A percentile compares a stretch with the other conserved stretches of the same genome.
These are phyloP conservation scores for Eucalyptus brandiana DNA, from an alignment of 345 rosid species.

Conservation along the genomic window DNA sequence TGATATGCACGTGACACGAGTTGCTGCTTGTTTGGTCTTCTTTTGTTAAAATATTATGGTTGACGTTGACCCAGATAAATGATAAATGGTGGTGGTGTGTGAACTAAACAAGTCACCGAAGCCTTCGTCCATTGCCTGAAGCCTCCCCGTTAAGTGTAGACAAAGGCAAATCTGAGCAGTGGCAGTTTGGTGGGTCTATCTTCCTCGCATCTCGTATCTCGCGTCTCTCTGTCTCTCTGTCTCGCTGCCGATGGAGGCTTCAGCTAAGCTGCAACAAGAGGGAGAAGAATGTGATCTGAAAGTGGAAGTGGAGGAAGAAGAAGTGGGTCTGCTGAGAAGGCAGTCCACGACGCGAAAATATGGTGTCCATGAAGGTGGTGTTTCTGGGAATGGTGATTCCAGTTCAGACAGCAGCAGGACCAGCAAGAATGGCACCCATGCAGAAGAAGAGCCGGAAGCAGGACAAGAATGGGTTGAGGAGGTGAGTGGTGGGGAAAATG, in stretches of 20 bases:
- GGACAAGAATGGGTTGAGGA: background rate
- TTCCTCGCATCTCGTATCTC: background rate
- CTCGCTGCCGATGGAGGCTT: background rate
- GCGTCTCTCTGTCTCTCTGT: background rate
- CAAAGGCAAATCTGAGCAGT: background rate
- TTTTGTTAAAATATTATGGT: background rate
- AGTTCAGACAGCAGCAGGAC: background rate
- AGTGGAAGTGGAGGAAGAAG: background rate
- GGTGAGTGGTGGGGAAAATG: background rate
- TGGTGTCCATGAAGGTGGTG: background rate
- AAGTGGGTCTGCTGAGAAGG: background rate
- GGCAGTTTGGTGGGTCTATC: background rate
- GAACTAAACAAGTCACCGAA: background rate
- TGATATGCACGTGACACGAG: background rate
- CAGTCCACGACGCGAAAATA: background rate
- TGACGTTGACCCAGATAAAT: background rate
- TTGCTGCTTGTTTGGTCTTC: background rate
- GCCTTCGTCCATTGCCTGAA: background rate
- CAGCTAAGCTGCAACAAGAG: background rate
- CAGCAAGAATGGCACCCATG: background rate
- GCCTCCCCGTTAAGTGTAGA: background rate
- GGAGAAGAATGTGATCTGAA: background rate
- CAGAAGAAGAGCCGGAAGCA: background rate
- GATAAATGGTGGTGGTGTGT: background rate
- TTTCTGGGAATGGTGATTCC: background rate